Evolutionary conservation across 495 filamentous ascomycete species (phyloP).

Genomic region (Xylaria castorea): DNA sequence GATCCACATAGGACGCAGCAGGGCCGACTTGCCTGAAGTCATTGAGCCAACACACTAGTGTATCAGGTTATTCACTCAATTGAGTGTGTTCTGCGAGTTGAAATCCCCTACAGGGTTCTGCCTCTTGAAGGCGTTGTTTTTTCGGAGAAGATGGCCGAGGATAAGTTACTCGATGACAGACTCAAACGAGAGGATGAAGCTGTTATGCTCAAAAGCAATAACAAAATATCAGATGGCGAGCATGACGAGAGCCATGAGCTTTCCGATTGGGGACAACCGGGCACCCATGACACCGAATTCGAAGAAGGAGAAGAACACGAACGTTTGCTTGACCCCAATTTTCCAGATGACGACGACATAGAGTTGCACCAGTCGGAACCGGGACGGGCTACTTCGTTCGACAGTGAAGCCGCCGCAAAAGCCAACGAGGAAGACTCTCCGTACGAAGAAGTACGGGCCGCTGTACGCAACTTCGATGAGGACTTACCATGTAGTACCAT

Average conservation of each 20-base stretch:
- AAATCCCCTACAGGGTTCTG: background rate
- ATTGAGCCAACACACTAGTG: background rate
- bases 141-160: background rate
- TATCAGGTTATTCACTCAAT: background rate
- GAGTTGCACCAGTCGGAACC: slow-evolving; percentile 38
- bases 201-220: background rate
- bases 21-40: background rate
- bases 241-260: slow-evolving; percentile 10
- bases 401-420: slow-evolving; percentile 44
- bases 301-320: slow-evolving; percentile 53
- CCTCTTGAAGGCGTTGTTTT: background rate
- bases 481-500: slow-evolving; percentile 72
- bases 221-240: background rate
- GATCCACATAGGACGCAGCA: background rate
- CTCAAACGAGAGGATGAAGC: background rate
- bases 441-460: slow-evolving; percentile 71
- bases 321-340: slow-evolving; percentile 58
- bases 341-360: slow-evolving; percentile 48
- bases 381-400: slow-evolving; percentile 37
- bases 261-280: slow-evolving; percentile 29
- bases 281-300: slow-evolving; percentile 36
- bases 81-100: background rate
- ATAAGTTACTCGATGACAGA: background rate
- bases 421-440: slow-evolving; percentile 62
- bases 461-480: slow-evolving; percentile 69